Conservation (phyloP, 2,329 filamentous ascomycete genomes). For the Ascochyta clinopodiicola region DNA sequence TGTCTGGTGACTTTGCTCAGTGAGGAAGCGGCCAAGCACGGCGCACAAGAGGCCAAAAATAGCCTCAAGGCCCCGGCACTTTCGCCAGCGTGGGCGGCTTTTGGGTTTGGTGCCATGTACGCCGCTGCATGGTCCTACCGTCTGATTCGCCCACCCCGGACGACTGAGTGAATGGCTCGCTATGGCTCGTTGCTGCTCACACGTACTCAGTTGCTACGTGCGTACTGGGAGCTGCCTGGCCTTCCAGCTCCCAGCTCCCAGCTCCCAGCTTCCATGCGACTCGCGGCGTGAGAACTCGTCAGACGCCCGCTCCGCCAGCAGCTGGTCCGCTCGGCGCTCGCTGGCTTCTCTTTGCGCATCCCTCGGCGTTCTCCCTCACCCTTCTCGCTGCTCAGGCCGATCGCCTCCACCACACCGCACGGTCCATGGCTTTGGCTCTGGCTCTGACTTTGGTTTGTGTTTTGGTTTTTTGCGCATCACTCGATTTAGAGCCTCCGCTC, state of each 20-base stretch:
- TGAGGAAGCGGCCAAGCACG: constrained; percentile 16
- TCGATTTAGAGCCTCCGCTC: constrained; percentile 21
- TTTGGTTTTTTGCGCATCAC: constrained; percentile 20
- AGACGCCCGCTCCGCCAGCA: constrained; percentile 4
- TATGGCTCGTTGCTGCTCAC: background rate
- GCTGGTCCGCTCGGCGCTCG: background rate
- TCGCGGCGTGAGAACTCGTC: background rate
- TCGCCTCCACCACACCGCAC: constrained; percentile 33
- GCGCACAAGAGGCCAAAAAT: constrained; percentile 34
- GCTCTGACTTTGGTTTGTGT: no score
- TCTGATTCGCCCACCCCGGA: constrained; percentile 16
- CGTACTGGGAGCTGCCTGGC: no score
- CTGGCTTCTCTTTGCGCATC: background rate
- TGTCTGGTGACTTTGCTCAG: constrained; percentile 26
- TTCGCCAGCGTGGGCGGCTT: constrained; percentile 33
- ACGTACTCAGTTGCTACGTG: no score
- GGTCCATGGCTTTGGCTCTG: constrained; percentile 24
- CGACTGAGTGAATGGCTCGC: constrained; percentile 26
- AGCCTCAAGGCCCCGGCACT: constrained; percentile 29
- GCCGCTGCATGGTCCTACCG: constrained; percentile 22
- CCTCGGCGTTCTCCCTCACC: background rate
- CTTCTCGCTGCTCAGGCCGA: constrained; percentile 29
- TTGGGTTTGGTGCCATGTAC: constrained; percentile 32
- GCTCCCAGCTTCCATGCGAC: background rate
- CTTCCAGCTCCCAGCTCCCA: no score